Conservation (phyloP, 2,329 filamentous ascomycete species). For the Neofusicoccum cordaticola region DNA sequence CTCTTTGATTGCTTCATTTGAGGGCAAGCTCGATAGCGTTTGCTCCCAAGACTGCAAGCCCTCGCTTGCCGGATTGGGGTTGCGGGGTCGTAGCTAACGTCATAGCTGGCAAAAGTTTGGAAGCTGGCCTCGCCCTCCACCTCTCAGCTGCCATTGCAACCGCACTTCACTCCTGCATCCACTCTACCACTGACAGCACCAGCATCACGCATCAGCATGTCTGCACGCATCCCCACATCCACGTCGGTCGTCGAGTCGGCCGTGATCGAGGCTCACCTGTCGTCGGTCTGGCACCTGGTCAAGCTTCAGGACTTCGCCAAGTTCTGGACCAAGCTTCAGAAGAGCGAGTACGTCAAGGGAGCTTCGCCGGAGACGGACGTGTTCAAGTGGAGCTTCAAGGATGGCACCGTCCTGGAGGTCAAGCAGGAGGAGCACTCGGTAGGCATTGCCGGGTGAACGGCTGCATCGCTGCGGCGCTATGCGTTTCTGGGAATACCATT, state of each 20-base stretch:
- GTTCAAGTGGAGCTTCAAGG: conserved; percentile 69
- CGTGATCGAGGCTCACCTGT: conserved; percentile 66
- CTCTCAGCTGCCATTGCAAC: neutral
- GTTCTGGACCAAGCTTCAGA: conserved; percentile 64
- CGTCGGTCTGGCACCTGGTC: conserved; percentile 70
- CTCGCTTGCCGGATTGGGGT: conserved; percentile 6
- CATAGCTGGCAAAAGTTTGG: neutral
- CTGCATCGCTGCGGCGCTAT: neutral
- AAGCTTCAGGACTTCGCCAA: conserved; percentile 68
- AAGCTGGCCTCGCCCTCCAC: neutral
- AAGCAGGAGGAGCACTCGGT: conserved; percentile 76
- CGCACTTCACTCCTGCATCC: neutral
- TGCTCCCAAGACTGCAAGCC: neutral
- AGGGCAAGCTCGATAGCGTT: neutral
- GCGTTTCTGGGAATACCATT: neutral
- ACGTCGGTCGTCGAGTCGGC: conserved; percentile 65
- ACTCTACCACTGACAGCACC: neutral
- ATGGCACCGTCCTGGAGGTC: conserved; percentile 65
- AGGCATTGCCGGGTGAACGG: conserved; percentile 27
- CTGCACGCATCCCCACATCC: conserved; percentile 58
- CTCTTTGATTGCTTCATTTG: neutral
- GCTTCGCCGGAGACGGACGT: conserved; percentile 63
- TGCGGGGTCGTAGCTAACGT: conserved; percentile 15
- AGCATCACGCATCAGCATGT: neutral
- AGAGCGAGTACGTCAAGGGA: conserved; percentile 63